phyloP scores from a whole-genome alignment of 495 filamentous ascomycete genomes.

The Talaromyces borbonicus region DNA sequence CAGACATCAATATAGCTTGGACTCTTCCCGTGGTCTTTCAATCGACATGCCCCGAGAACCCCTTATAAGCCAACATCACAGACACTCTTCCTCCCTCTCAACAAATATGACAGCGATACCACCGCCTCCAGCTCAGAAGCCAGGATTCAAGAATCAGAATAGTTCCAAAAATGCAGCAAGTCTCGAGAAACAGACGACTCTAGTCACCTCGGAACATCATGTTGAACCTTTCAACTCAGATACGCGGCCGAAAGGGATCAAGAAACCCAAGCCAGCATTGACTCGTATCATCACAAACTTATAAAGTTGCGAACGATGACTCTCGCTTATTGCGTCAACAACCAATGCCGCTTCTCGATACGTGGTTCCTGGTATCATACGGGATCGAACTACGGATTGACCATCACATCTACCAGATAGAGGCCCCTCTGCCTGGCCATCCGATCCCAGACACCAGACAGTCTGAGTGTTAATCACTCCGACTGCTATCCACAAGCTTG shows the following conservation, averaged over 20 bases:
- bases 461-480: no score
- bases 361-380: no score
- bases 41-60: constrained; percentile 4
- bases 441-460: no score
- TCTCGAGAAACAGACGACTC: neutral
- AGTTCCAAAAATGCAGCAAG: neutral
- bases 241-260: constrained; percentile 6
- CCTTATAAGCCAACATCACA: constrained; percentile 1
- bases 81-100: constrained; percentile 1
- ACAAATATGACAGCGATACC: neutral
- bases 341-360: neutral
- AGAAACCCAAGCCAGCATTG: constrained; percentile 28
- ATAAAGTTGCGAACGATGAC: neutral
- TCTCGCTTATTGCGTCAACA: neutral
- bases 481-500: no score
- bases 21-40: constrained; percentile 4
- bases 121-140: neutral
- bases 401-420: no score
- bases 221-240: no score
- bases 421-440: no score
- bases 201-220: no score
- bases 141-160: neutral
- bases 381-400: no score
- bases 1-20: constrained; percentile 4
- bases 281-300: constrained; percentile 34